A percentile compares a stretch with the other conserved stretches of the same genome.
These are phyloP conservation scores for Albugo laibachii DNA, from an alignment of 352 stramenopile species.

Conservation along the genomic window DNA sequence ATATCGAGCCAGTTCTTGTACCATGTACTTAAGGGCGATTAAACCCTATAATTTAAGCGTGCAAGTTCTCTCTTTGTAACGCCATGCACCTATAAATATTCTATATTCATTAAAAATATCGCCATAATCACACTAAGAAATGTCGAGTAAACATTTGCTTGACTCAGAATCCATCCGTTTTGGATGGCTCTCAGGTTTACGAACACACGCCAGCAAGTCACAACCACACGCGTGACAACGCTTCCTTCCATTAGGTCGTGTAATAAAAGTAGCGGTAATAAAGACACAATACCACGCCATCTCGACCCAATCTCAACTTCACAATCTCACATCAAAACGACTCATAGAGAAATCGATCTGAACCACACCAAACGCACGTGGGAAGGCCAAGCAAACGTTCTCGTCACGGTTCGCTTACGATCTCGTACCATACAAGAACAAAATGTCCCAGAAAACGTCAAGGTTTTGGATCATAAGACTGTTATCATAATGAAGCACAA, in stretches of 20 bases:
- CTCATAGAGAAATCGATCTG: constrained; percentile 27
- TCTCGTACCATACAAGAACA: constrained; percentile 57
- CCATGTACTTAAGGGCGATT: no score
- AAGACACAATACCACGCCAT: not conserved
- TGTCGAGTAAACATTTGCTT: no score
- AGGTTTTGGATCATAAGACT: constrained; percentile 66
- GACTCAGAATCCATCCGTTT: no score
- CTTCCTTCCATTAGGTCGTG: not conserved
- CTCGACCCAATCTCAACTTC: not conserved
- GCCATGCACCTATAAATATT: no score
- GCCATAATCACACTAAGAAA: no score
- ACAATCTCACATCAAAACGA: not conserved
- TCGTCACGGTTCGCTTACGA: constrained; percentile 76
- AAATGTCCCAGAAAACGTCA: constrained; percentile 51
- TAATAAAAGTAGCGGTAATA: not conserved
- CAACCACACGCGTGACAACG: not conserved
- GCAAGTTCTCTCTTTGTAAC: no score
- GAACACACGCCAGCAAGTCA: no score
- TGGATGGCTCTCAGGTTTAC: no score
- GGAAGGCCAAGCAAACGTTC: constrained; percentile 72
- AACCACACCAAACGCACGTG: constrained; percentile 63
- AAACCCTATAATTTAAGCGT: no score
- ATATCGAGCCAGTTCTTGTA: no score
- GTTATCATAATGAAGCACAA: constrained; percentile 62
- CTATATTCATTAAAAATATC: no score